Evolutionary conservation across 768 basidiomycete genomes (phyloP), one percentile per base, ranked within the genome.

Genomic region (Pulveroboletus sp.): DNA sequence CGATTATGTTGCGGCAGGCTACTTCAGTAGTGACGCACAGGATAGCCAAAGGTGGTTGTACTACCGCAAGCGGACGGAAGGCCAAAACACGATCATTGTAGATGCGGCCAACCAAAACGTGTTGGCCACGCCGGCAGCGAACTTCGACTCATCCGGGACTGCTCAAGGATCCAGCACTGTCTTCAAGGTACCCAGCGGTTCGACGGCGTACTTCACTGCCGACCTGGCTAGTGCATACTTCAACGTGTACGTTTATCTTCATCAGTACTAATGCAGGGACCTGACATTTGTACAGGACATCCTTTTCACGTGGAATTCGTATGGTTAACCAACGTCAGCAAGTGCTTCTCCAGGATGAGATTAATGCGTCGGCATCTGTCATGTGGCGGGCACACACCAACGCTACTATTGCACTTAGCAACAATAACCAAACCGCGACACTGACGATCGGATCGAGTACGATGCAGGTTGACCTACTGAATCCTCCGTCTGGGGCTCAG

Each of bases 331-430:
- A 71, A 31, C 83, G 96, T 54, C 79, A 77, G 53, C 96, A 97
- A 69, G 84, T 97, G 13, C 81, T 99, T 14, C 65, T 99, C 39
- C 95, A 95, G 67, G 95, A 97, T 70, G 96, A 99, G 63, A 84
- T 97, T 62, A 76, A 69, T 16, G 72, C 83, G 3, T 68, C 76
- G 29, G 73, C 67, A 6, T 58, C 74, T 19, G 66, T 96, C 39
- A 79, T 85, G 72, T 96, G 95, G 95, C 83, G 92, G 40, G 89
- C 90, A 77, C 93, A 98, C 69, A 97, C 95, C 49, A 98, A 98
- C 69, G 94, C 95, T 11, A 91, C 92, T 4, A 57, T 82, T 20
- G 65, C 75, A n/a, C 67, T 91, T 31, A 59, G 65, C 48, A 61
- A 70, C 45, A 69, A 66, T 45, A 83, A 85, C 27, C 79, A 77